Evolutionary conservation across 306 rosid species (phyloP), one percentile per base, ranked within the genome.

Genomic region (Corylus heterophylla): DNA sequence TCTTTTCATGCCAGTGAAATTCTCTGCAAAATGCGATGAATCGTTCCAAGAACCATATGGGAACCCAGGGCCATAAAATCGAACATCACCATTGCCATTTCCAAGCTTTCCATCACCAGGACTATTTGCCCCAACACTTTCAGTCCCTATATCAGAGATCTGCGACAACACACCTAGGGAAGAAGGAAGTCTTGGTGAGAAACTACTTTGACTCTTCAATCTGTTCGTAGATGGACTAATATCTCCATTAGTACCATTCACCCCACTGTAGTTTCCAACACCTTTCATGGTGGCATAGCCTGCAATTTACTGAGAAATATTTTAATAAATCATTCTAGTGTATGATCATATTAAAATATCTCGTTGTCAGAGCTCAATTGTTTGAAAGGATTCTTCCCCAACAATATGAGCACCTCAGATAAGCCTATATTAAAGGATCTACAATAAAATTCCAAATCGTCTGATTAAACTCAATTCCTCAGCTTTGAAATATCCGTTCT

Each of bases 81-180:
- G 51, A 54, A 89, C 13, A 72, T 89, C 87, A 68, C 82, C 82
- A 55, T 79, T 91, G 55, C 50, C 76, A 67, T 72, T 78, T 42
- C 79, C 76, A 25, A 83, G 83, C 78, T 82, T 82, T 27, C 75
- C 81, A 50, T 89, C 86, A 45, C 81, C 86, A 42, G 87, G 84
- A 22, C 87, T 68, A 81, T 76, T 74, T 20, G 84, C 83, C 1
- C 83, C 89, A n/a, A 81, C 81, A 69, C 63, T 86, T 59, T 89
- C 97, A 62, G 67, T 82, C 67, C 48, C 92, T 39, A 84, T 45
- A 72, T 90, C 94, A 3, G 94, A 85, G 71, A 89, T 89, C 49
- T 89, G 89, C 7, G 97, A 81, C 79, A 92, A 79, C 81, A 90
- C 76, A 76, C 93, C 96, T 74, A 88, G 52, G 13, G 91, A 89